Conservation (phyloP, 2,329 filamentous ascomycete genomes). For the Diaporthe sp. region DNA sequence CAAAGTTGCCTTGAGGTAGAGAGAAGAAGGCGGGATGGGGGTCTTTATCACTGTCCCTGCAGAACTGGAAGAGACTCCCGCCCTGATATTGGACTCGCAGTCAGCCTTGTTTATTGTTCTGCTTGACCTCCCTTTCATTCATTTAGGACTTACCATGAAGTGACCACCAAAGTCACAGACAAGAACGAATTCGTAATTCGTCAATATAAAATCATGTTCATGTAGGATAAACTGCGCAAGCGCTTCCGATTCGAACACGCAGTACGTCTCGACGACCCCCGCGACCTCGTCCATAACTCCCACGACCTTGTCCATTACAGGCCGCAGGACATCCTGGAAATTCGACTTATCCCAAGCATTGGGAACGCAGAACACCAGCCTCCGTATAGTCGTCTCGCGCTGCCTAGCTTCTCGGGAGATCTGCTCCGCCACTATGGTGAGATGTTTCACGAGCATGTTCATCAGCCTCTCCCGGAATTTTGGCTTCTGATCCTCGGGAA, state of each 20-base stretch:
- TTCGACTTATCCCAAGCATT: slow-evolving; percentile 8
- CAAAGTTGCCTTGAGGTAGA: neutral
- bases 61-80: slow-evolving; percentile 7
- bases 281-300: neutral
- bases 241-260: slow-evolving; percentile 15
- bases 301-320: neutral
- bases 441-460: neutral
- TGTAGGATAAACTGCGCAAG: neutral
- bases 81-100: neutral
- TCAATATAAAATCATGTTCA: neutral
- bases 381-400: neutral
- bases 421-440: neutral
- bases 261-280: neutral
- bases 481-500: neutral
- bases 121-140: neutral
- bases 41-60: neutral
- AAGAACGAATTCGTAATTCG: neutral
- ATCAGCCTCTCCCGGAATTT: neutral
- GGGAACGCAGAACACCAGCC: neutral
- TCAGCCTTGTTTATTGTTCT: neutral
- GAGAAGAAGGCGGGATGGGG: neutral
- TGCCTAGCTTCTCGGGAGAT: neutral
- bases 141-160: neutral
- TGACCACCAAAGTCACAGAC: slow-evolving; percentile 18
- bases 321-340: neutral